Evolutionary conservation across 208 protist genomes (phyloP).

Genomic region (Leishmania guyanensis): DNA sequence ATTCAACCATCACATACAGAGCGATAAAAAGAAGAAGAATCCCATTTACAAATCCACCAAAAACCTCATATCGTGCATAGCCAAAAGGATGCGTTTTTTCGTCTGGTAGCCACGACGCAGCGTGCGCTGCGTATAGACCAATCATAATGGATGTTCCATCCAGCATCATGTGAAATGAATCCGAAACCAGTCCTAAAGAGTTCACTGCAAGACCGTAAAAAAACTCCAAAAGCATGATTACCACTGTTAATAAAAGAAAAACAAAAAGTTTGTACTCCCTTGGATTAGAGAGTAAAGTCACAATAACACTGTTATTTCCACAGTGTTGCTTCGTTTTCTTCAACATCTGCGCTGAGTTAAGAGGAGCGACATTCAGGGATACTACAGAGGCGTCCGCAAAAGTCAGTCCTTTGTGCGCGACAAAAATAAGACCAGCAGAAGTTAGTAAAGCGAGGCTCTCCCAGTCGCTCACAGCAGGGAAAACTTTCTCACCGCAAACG

Average conservation of each 20-base stretch:
- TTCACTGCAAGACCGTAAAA: constrained; percentile 76
- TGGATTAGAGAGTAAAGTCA: constrained; percentile 21
- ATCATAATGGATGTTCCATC: constrained; percentile 95
- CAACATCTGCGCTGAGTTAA: constrained; percentile 23
- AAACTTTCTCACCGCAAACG: neutral
- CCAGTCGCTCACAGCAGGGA: constrained; percentile 10
- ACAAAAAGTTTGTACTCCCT: constrained; percentile 60
- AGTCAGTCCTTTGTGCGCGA: constrained; percentile 10
- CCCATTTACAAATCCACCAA: constrained; percentile 89
- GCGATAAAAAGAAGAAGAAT: constrained; percentile 83
- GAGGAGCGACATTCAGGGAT: neutral
- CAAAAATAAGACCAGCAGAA: neutral
- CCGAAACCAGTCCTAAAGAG: constrained; percentile 93
- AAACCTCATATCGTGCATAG: constrained; percentile 80
- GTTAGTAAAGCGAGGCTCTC: constrained; percentile 10
- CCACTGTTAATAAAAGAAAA: constrained; percentile 74
- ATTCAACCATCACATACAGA: constrained; percentile 79
- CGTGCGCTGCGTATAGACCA: constrained; percentile 91
- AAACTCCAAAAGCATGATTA: constrained; percentile 86
- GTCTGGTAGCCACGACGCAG: constrained; percentile 89
- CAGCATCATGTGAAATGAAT: constrained; percentile 98
- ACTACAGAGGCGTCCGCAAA: constrained; percentile 1
- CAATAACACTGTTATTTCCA: constrained; percentile 4
- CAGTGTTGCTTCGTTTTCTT: constrained; percentile 13
- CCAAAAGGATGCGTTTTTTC: constrained; percentile 86